Base-by-base conservation (phyloP, 2,329 filamentous ascomycete species). In the Pseudocercospora macadamiae region DNA sequence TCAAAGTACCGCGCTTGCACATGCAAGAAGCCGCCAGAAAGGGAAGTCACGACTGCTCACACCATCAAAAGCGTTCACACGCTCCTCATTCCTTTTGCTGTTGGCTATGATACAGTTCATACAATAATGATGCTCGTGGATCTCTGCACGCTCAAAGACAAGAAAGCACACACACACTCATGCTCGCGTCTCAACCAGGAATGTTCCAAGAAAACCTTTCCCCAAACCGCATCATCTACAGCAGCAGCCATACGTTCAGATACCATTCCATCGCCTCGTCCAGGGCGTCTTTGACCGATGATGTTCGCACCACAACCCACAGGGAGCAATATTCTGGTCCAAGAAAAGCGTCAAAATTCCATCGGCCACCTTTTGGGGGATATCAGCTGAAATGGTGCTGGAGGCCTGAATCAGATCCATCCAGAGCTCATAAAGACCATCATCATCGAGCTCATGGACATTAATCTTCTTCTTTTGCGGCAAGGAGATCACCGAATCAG, bases 71-170 rank as follows among this genome's bases (percentile, higher is more conserved):
- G 42, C 42, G 42, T 28, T 47, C 42, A 47, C 42, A 23, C 42
- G 42, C 42, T 12, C 10, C 23, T 14, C 23, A 9, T 47, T 26
- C 19, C 23, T 26, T 47, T 47, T 12, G 6, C 6, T 47, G 26
- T 14, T 14, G n/a, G 42, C 49, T 52, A 52, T 37, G 30, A 39
- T 52, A 52, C 49, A 52, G 9, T 52, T 52, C 49, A 52, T 52
- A 52, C 49, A 52, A 16, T 26, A 36, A 52, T 52, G 30, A 12
- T 52, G 19, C 30, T 25, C 18, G n/a, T 52, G 30, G 26, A 52
- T 37, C 28, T 36, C 49, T 37, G 49, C 10, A 37, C 44, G 30
- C 28, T 21, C 16, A 28, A 26, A 42, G n/a, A n/a, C n/a, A n/a
- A n/a, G n/a, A n/a, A n/a, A n/a, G n/a, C n/a, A n/a, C n/a, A n/a